Conservation (phyloP, 805 yeast genomes). For the Sugiyamaella lignohabitans region DNA sequence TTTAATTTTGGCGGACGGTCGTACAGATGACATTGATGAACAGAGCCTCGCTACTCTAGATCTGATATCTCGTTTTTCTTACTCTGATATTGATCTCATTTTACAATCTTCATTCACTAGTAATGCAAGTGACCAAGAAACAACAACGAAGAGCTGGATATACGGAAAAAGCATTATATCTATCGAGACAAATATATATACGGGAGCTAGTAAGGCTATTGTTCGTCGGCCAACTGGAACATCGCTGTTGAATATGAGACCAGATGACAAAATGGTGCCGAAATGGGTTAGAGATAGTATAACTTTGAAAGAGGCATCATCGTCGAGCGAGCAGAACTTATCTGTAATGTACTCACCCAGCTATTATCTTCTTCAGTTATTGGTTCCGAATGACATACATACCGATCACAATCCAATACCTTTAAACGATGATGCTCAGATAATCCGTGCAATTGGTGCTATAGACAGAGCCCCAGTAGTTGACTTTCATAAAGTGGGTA, state of each 20-base stretch:
- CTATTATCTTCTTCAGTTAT: slow-evolving; percentile 46
- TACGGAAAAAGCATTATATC: slow-evolving; percentile 52
- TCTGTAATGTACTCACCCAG: slow-evolving; percentile 36
- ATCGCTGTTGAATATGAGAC: slow-evolving; percentile 39
- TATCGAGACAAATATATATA: slow-evolving; percentile 45
- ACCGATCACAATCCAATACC: slow-evolving; percentile 41
- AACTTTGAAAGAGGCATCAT: slow-evolving; percentile 1
- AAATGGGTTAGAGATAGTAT: slow-evolving; percentile 4
- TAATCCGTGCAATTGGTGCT: slow-evolving; percentile 48
- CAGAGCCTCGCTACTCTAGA: slow-evolving; percentile 61
- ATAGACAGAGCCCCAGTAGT: slow-evolving; percentile 74
- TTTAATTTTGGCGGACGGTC: slow-evolving; percentile 40
- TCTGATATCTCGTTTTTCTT: slow-evolving; percentile 59
- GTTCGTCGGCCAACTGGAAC: slow-evolving; percentile 69
- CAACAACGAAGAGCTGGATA: slow-evolving; percentile 45
- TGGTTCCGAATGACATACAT: slow-evolving; percentile 38
- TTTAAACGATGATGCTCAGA: slow-evolving; percentile 43
- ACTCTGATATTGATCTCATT: slow-evolving; percentile 52
- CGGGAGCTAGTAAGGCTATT: slow-evolving; percentile 46
- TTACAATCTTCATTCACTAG: slow-evolving; percentile 28
- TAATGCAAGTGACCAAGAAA: slow-evolving; percentile 7
- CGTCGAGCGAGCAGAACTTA: not conserved
- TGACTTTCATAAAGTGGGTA: slow-evolving; percentile 71
- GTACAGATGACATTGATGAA: slow-evolving; percentile 34
- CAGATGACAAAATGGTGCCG: slow-evolving; percentile 19